Percentiles rank a stretch among this genome's conserved stretches.
Evolutionary conservation across 164 flowering plant genomes (phyloP).

Genomic region (Stephania cephalantha): DNA sequence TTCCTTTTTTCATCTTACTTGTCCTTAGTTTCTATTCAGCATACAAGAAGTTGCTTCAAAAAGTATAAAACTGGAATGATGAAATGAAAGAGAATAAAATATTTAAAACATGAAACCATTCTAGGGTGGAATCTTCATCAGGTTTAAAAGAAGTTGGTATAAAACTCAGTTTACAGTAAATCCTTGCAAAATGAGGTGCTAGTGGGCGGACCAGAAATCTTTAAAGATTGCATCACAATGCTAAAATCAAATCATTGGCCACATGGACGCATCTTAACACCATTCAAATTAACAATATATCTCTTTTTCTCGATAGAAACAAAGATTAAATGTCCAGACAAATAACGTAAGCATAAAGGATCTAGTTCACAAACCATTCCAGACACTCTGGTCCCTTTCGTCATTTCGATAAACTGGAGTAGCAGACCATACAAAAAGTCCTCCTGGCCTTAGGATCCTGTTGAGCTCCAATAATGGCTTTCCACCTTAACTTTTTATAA

Average conservation of each 20-base stretch:
- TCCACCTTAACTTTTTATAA: slow-evolving; percentile 56
- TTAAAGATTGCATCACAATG: too few relatives aligned
- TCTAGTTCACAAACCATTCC: slow-evolving; percentile 54
- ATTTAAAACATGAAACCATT: too few relatives aligned
- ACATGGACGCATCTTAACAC: too few relatives aligned
- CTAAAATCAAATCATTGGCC: too few relatives aligned
- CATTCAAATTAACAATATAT: too few relatives aligned
- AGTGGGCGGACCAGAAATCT: neutral
- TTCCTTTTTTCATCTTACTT: too few relatives aligned
- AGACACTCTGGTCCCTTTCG: slow-evolving; percentile 48
- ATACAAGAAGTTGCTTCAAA: neutral
- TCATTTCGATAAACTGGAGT: slow-evolving; percentile 83
- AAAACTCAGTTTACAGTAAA: neutral
- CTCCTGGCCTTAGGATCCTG: slow-evolving; percentile 92
- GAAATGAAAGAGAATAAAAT: too few relatives aligned
- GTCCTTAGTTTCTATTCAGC: neutral
- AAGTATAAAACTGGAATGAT: too few relatives aligned
- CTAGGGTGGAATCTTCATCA: too few relatives aligned
- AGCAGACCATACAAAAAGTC: slow-evolving; percentile 91
- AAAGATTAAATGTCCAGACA: neutral
- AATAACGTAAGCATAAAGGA: neutral
- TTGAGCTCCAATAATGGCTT: slow-evolving; percentile 79
- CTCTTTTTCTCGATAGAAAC: neutral
- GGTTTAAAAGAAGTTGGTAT: neutral
- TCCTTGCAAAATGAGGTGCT: neutral